Evolutionary conservation across 106 monocot species (phyloP).

Genomic region (Acorus gramineus): DNA sequence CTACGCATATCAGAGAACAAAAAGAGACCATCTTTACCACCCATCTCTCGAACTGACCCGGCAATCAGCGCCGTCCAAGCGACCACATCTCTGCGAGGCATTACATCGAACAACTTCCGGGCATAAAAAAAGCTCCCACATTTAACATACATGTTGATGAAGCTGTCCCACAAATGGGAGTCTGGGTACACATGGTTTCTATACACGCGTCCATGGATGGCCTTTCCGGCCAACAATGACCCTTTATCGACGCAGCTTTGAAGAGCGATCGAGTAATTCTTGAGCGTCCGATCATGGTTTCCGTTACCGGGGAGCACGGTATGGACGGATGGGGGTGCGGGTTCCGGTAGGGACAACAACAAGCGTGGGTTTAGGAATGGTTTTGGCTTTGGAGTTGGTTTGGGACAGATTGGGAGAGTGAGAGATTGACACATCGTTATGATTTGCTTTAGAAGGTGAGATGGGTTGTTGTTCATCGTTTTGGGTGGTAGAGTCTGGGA

Average conservation of each 20-base stretch:
- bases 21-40: constrained; percentile 5
- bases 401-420: too few relatives aligned
- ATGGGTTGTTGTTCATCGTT: too few relatives aligned
- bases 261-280: constrained; percentile 12
- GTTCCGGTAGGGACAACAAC: too few relatives aligned
- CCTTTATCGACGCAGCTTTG: constrained; percentile 10
- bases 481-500: too few relatives aligned
- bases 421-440: too few relatives aligned
- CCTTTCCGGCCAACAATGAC: constrained; percentile 8
- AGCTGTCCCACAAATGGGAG: constrained; percentile 20
- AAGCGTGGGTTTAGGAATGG: too few relatives aligned
- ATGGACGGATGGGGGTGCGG: too few relatives aligned
- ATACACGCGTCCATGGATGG: constrained; percentile 13
- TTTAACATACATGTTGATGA: constrained; percentile 23
- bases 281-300: neutral
- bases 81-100: constrained; percentile 23
- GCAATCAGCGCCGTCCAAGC: constrained; percentile 25
- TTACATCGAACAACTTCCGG: constrained; percentile 19
- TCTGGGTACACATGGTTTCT: constrained; percentile 12
- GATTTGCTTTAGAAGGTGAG: too few relatives aligned
- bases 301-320: too few relatives aligned
- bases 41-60: constrained; percentile 5
- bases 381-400: too few relatives aligned
- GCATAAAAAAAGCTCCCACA: constrained; percentile 6
- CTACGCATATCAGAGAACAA: constrained; percentile 23